Percentiles rank a stretch among this genome's conserved stretches.
phyloP scores from a whole-genome alignment of 306 rosid species.

The Pterocarpus macrocarpus region DNA sequence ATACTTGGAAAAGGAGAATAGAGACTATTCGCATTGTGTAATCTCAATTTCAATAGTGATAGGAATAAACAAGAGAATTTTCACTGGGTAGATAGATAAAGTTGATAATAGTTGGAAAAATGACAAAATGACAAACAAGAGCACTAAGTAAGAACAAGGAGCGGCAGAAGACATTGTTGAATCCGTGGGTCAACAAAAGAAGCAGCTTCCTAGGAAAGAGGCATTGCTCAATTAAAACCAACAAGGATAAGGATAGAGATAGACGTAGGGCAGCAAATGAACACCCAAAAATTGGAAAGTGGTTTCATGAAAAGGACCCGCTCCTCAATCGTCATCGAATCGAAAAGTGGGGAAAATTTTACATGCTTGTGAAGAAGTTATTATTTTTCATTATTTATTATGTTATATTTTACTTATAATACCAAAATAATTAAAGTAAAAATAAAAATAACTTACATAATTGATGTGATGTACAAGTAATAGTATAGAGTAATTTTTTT shows the following conservation, averaged over 20 bases:
- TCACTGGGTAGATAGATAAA: not conserved
- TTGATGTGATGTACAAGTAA: not conserved
- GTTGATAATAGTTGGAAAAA: not conserved
- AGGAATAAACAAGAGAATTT: constrained; percentile 2
- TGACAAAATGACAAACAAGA: not conserved
- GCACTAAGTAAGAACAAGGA: not conserved
- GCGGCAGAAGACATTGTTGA: constrained; percentile 1
- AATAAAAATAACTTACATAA: not conserved
- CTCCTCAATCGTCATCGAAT: constrained; percentile 30
- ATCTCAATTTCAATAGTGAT: not conserved
- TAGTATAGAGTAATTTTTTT: not conserved
- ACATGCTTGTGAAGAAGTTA: not conserved
- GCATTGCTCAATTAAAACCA: constrained; percentile 51
- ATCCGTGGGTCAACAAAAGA: constrained; percentile 52
- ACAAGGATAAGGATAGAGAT: constrained; percentile 59
- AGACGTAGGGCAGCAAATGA: constrained; percentile 1
- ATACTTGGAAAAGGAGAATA: not conserved
- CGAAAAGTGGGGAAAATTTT: not conserved
- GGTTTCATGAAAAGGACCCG: constrained; percentile 39
- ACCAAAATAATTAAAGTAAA: not conserved
- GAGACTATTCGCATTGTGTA: not conserved
- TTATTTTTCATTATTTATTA: not conserved
- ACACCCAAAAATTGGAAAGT: constrained; percentile 43
- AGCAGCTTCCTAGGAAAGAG: constrained; percentile 60
- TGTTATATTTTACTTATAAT: too few relatives aligned